These are phyloP conservation scores for Simplicillium aogashimaense DNA, from an alignment of 2,329 filamentous ascomycete species.

Conservation along the genomic window DNA sequence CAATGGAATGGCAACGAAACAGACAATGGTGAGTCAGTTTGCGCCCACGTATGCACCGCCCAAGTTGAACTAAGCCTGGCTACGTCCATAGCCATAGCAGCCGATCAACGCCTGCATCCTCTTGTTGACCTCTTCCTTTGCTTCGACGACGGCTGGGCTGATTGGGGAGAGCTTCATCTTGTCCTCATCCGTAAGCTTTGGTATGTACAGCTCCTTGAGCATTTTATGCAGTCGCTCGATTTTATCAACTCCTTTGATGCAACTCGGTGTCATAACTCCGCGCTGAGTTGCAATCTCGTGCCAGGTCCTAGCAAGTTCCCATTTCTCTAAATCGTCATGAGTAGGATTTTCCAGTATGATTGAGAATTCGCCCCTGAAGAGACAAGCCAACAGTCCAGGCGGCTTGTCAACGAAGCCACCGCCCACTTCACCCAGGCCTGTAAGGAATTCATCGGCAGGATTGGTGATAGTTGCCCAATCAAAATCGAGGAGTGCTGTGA, in stretches of 20 bases:
- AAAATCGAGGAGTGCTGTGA: slow-evolving; percentile 18
- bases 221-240: background rate
- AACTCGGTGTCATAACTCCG: background rate
- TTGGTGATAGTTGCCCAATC: slow-evolving; percentile 14
- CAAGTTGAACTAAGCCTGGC: too few species aligned
- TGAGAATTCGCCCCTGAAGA: slow-evolving; percentile 1
- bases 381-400: background rate
- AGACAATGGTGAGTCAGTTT: too few species aligned
- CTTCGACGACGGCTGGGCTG: too few species aligned
- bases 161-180: too few species aligned
- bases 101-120: too few species aligned
- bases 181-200: too few species aligned
- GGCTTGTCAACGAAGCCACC: slow-evolving; percentile 1
- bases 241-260: background rate
- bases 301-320: slow-evolving; percentile 1
- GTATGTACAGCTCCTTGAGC: too few species aligned
- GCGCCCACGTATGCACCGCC: too few species aligned
- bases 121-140: too few species aligned
- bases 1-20: too few species aligned
- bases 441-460: slow-evolving; percentile 15
- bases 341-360: background rate
- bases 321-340: background rate
- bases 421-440: slow-evolving; percentile 2
- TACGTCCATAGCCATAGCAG: too few species aligned
- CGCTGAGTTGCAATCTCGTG: background rate